Evolutionary conservation across 306 rosid genomes (phyloP).

Genomic region (Dryas drummondii): DNA sequence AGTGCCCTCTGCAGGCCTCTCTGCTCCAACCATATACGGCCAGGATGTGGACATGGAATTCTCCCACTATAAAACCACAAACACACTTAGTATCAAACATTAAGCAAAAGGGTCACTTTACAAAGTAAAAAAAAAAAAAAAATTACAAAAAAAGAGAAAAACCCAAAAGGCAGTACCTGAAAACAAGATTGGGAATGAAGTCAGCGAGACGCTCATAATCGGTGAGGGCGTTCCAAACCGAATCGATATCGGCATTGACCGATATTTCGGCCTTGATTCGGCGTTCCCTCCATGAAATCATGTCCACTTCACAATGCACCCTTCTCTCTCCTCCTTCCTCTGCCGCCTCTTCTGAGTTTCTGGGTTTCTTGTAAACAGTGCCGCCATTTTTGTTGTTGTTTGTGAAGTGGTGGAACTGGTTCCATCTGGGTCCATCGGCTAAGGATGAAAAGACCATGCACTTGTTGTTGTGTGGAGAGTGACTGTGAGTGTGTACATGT

Average conservation of each 20-base stretch:
- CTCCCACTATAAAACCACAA: constrained; percentile 44
- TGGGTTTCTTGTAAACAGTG: constrained; percentile 1
- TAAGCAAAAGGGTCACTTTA: background rate
- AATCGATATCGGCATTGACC: constrained; percentile 61
- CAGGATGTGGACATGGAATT: constrained; percentile 89
- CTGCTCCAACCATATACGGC: constrained; percentile 90
- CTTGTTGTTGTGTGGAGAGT: constrained; percentile 24
- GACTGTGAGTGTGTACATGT: constrained; percentile 21
- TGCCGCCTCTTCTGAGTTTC: background rate
- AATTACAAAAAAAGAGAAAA: background rate
- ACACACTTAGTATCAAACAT: constrained; percentile 5
- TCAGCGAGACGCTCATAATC: constrained; percentile 92
- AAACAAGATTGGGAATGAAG: constrained; percentile 87
- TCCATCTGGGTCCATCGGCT: constrained; percentile 30
- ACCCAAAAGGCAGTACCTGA: constrained; percentile 46
- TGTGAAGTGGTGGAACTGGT: constrained; percentile 30
- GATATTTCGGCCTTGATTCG: constrained; percentile 56
- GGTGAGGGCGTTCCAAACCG: constrained; percentile 83
- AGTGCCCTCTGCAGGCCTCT: constrained; percentile 88
- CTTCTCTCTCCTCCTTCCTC: constrained; percentile 36
- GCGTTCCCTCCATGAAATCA: constrained; percentile 86
- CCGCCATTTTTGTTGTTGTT: constrained; percentile 11
- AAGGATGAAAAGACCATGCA: constrained; percentile 39
- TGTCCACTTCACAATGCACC: constrained; percentile 75
- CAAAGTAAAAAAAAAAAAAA: background rate